Conservation (phyloP, 768 basidiomycete species). For the Jaapia argillacea region DNA sequence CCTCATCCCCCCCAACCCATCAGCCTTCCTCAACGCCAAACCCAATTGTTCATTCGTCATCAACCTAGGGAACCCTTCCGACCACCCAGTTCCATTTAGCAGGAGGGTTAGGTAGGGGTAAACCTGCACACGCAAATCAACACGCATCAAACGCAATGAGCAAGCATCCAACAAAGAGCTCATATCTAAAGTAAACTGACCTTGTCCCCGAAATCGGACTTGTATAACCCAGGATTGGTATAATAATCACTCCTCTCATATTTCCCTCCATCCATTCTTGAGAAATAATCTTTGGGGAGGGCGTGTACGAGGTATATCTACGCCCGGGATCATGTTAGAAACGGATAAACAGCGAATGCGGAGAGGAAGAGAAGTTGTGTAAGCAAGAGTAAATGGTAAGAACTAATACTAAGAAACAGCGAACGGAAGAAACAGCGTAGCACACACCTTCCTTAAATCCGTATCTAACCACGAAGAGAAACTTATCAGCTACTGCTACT, state of each 20-base stretch:
- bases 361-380: too few relatives aligned
- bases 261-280: constrained; percentile 38
- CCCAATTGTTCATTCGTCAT: constrained; percentile 60
- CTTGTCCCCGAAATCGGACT: constrained; percentile 57
- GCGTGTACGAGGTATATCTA: constrained; percentile 76
- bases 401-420: constrained; percentile 1
- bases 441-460: constrained; percentile 44
- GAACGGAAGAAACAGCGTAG: not conserved
- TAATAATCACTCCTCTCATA: constrained; percentile 72
- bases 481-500: not conserved
- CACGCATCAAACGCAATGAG: not conserved
- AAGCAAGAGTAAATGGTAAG: too few relatives aligned
- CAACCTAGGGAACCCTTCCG: constrained; percentile 64
- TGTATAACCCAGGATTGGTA: constrained; percentile 51
- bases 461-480: constrained; percentile 29
- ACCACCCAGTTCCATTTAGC: constrained; percentile 84
- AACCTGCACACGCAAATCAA: constrained; percentile 33
- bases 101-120: constrained; percentile 81
- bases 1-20: constrained; percentile 13
- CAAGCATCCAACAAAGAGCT: not conserved
- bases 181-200: constrained; percentile 24
- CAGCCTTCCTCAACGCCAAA: constrained; percentile 36
- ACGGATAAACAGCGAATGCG: not conserved
- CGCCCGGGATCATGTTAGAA: too few relatives aligned
- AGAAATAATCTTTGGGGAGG: constrained; percentile 58